Evolutionary conservation across 257 asterid genomes (phyloP).

Genomic region (Petunia secreta): DNA sequence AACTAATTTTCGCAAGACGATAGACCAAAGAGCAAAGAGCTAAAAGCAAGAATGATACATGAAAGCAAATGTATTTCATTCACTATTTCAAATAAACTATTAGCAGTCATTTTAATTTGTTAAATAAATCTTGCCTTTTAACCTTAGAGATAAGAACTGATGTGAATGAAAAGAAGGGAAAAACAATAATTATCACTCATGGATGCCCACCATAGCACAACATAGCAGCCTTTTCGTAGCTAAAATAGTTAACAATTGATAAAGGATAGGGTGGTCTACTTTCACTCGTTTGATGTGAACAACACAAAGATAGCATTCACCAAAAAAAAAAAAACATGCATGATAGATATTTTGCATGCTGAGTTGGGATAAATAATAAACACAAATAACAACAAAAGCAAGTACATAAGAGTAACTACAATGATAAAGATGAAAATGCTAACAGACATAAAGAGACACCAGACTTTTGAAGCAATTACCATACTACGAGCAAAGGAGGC

Average conservation of each 20-base stretch:
- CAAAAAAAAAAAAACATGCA: not conserved
- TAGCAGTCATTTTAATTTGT: not conserved
- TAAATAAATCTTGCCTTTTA: not conserved
- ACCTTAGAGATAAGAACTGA: not conserved
- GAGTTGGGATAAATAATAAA: not conserved
- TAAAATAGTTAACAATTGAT: not conserved
- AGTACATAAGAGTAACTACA: not conserved
- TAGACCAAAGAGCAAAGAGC: not conserved
- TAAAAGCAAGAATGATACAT: not conserved
- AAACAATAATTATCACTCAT: not conserved
- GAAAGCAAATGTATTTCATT: not conserved
- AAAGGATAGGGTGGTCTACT: not conserved
- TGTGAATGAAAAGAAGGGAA: not conserved
- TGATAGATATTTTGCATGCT: not conserved
- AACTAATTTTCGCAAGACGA: not conserved
- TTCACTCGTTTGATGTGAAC: not conserved
- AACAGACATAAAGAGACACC: not conserved
- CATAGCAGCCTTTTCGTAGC: constrained; percentile 1
- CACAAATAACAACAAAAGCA: not conserved
- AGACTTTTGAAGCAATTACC: not conserved
- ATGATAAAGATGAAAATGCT: not conserved
- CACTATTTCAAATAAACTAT: not conserved
- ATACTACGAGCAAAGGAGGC: not conserved
- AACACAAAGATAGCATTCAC: not conserved
- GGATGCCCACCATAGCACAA: not conserved